Base-by-base conservation (phyloP, 257 asterid genomes). In the Solanum piurae region DNA sequence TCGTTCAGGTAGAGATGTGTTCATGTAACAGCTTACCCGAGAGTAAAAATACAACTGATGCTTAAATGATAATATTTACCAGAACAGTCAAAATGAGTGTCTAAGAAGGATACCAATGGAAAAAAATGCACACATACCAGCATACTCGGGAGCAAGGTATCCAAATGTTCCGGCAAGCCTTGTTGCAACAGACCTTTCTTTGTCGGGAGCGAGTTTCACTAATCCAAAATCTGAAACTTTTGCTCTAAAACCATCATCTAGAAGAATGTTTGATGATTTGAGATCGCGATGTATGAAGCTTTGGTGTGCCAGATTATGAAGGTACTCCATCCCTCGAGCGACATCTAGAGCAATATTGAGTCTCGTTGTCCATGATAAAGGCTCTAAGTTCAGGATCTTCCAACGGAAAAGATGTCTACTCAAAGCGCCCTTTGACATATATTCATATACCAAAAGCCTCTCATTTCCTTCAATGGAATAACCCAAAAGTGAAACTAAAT, bases 101-200 rank as follows among this genome's bases (percentile, higher is more conserved):
- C 44, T 82, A 27, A 44, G 42, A 49, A 18, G 29, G 85, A 80
- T 46, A 80, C 29, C 9, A 79, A 49, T 49, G 68, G 20, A 8
- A 49, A 18, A 29, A 46, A 29, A 16, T 16, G 42, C 12, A 18
- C 14, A 25, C 85, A 77, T 90, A 95, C 98, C 95, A 72, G 98
- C 98, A 91, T 95, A 95, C 90, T 95, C 98, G 20, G 98, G 98
- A 31, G 98, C 98, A 77, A 95, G 96, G 88, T 95, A 95, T 52
- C 98, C 97, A 37, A 95, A 95, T 5, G 98, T 95, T 73, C 98
- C 98, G 0, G 98, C 98, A 87, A 95, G 93, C 88, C 92, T 88
- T 9, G 98, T 95, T 16, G 92, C 94, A 42, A 95, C 91, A 1
- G 98, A 94, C 80, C 90, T 92, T 85, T 93, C 94, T 52, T 87